phyloP scores from a whole-genome alignment of 805 yeast genomes.

The Jamesozyma piceae region DNA sequence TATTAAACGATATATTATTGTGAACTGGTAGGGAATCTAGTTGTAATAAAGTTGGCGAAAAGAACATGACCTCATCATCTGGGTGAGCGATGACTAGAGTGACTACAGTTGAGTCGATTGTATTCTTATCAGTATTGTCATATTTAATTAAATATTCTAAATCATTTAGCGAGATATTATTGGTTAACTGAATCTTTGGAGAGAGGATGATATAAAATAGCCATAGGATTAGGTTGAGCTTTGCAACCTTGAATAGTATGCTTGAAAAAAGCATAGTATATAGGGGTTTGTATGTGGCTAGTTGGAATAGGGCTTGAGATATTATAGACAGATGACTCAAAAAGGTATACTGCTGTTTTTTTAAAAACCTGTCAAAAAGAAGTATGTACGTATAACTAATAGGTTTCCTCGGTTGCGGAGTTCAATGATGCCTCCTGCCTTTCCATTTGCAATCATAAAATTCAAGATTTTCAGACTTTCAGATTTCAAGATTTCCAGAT shows the following conservation, averaged over 20 bases:
- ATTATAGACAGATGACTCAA: no score
- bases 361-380: no score
- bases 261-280: neutral
- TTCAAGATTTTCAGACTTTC: no score
- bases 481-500: no score
- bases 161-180: neutral
- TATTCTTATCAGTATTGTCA: neutral
- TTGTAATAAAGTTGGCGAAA: slow-evolving; percentile 50
- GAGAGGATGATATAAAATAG: slow-evolving; percentile 4
- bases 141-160: neutral
- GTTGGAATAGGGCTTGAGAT: no score
- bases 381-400: no score
- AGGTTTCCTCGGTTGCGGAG: no score
- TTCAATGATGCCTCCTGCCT: no score
- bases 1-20: slow-evolving; percentile 30
- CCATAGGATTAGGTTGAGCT: slow-evolving; percentile 6
- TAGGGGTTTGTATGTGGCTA: neutral
- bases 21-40: slow-evolving; percentile 12
- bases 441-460: no score
- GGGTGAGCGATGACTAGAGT: slow-evolving; percentile 82
- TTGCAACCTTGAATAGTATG: slow-evolving; percentile 5
- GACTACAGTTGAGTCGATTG: neutral
- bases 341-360: no score
- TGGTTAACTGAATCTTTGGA: neutral
- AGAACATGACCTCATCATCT: slow-evolving; percentile 97